phyloP scores from a whole-genome alignment of 2,329 filamentous ascomycete species.

The Neonectria faginata region DNA sequence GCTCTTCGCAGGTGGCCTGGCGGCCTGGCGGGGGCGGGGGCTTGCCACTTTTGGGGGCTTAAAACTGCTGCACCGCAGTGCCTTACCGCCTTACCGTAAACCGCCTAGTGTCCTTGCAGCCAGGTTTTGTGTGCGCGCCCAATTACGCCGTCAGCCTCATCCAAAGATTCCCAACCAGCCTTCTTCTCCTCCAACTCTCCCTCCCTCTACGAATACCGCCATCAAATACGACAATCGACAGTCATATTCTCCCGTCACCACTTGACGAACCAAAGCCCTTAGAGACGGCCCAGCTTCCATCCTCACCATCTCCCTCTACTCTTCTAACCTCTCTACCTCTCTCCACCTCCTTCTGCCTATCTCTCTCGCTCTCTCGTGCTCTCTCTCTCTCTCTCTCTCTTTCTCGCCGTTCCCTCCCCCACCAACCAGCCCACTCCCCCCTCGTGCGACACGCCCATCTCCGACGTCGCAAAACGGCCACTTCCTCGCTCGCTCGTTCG shows the following conservation, averaged over 20 bases:
- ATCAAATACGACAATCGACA: constrained; percentile 11
- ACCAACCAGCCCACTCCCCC: constrained; percentile 31
- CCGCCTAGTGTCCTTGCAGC: constrained; percentile 31
- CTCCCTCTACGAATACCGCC: constrained; percentile 23
- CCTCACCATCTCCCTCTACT: constrained; percentile 10
- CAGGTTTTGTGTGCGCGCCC: constrained; percentile 36
- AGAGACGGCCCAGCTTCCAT: not conserved
- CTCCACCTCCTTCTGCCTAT: constrained; percentile 6
- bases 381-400: constrained; percentile 33
- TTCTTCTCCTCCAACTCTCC: constrained; percentile 35
- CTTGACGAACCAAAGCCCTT: constrained; percentile 3
- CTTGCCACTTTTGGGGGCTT: constrained; percentile 13
- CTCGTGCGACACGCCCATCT: constrained; percentile 40
- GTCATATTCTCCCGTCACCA: constrained; percentile 24
- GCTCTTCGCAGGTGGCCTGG: not conserved
- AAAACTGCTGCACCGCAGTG: constrained; percentile 33
- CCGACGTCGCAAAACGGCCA: constrained; percentile 43
- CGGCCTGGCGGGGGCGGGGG: constrained; percentile 8
- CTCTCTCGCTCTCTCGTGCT: constrained; percentile 26
- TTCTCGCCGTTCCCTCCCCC: constrained; percentile 36
- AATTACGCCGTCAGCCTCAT: constrained; percentile 43
- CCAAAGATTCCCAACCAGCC: constrained; percentile 38
- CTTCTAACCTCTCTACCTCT: constrained; percentile 4
- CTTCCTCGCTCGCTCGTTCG: constrained; percentile 1
- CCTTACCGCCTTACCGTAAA: constrained; percentile 42